Evolutionary conservation across 2,329 filamentous ascomycete species (phyloP), one percentile per base, ranked within the genome.

Genomic region (Botrytis sinoallii): DNA sequence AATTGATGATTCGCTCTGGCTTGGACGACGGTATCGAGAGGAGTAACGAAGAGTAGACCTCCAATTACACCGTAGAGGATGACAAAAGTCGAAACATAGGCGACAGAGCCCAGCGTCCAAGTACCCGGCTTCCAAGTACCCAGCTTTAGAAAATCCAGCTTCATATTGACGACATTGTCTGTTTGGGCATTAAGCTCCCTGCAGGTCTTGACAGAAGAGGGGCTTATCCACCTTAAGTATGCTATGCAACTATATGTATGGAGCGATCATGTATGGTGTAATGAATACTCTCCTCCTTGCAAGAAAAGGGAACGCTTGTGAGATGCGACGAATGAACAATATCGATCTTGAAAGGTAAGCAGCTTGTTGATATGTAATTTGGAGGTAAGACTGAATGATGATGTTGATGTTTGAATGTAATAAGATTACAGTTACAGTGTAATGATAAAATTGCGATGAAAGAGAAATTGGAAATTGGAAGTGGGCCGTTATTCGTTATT

Each of bases 11-110:
- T 90, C 48, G 84, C 82, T 73, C 92, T 88, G 69, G 93, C 92
- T 82, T 96, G 93, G 81, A 91, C 91, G 82, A 98, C 91, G 74
- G 90, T 86, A 79, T 98, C 94, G 80, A 87, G 91, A 1, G 95
- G 95, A 0, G 93, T 93, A 77, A 97, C 87, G 79, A 95, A 87
- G 60, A 97, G 87, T 73, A 98, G 88, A 73, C 88, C 87, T 78
- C 93, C 82, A 52, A 95, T 88, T 78, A 97, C 81, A 79, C 95
- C 82, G 48, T 69, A 57, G n/a, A 69, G 66, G 48, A 69, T 69
- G 40, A 42, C n/a, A 9, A 69, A 69, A 42, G 35, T 57, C 66
- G 48, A 70, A 25, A 16, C 32, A 40, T 70, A 70, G 29, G 55
- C 55, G 29, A 70, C 22, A 16, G 8, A 61, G 40, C 48, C 48